Evolutionary conservation across 352 stramenopile genomes (phyloP).

Genomic region (Pythium dissotocum): DNA sequence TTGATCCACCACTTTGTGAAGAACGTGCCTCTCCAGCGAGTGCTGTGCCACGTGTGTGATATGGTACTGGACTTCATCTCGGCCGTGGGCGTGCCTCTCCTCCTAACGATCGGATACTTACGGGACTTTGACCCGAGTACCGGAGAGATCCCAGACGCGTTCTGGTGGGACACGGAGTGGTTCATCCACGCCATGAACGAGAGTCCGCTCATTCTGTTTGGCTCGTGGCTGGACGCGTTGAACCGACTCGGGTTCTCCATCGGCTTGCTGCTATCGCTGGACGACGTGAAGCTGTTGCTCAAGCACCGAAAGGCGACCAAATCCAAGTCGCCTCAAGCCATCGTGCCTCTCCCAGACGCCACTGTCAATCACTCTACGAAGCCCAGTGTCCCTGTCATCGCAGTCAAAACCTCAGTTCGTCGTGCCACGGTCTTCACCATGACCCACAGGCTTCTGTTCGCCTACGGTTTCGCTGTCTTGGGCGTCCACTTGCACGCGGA

Average conservation of each 20-base stretch:
- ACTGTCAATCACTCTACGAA: too few relatives aligned
- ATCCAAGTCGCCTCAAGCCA: too few relatives aligned
- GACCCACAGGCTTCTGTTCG: slow-evolving; percentile 9
- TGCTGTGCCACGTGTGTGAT: slow-evolving; percentile 15
- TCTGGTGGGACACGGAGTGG: slow-evolving; percentile 20
- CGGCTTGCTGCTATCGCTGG: slow-evolving; percentile 13
- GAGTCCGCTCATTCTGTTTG: slow-evolving; percentile 7
- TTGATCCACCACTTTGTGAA: slow-evolving; percentile 4
- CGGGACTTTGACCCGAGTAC: too few relatives aligned
- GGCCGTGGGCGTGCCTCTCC: background rate
- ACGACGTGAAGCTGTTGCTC: slow-evolving; percentile 13
- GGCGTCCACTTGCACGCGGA: slow-evolving; percentile 21
- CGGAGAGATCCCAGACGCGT: background rate
- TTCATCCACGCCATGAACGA: slow-evolving; percentile 14
- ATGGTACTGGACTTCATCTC: slow-evolving; percentile 19
- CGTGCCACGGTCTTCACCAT: background rate
- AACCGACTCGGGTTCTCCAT: slow-evolving; percentile 24
- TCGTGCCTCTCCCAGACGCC: too few relatives aligned
- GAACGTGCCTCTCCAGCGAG: background rate
- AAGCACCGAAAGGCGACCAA: too few relatives aligned
- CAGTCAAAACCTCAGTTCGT: background rate
- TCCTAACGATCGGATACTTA: background rate
- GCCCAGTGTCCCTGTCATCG: background rate
- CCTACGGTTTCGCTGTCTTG: slow-evolving; percentile 12
- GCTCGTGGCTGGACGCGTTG: slow-evolving; percentile 10